phyloP scores from a whole-genome alignment of 208 protist genomes.

The Acanthamoeba royreba region DNA sequence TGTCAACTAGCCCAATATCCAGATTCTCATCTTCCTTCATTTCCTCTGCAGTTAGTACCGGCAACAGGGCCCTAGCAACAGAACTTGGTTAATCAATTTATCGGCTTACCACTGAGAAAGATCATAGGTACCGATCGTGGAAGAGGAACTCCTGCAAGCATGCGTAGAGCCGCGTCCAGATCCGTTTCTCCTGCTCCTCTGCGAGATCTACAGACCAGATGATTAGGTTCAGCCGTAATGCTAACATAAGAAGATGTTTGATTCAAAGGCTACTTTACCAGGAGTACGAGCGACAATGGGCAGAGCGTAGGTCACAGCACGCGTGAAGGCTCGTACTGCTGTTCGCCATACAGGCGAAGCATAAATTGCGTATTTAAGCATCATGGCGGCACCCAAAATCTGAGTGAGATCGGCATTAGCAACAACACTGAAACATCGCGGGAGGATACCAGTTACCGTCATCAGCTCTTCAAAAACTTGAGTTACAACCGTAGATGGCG shows the following conservation, averaged over 20 bases:
- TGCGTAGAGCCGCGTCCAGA: conserved; percentile 44
- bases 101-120: too few species aligned
- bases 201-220: not conserved
- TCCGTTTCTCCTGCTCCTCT: conserved; percentile 1
- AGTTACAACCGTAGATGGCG: not conserved
- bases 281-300: not conserved
- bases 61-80: not conserved
- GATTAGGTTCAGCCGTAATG: too few species aligned
- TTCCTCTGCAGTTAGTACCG: not conserved
- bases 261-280: not conserved
- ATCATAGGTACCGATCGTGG: not conserved
- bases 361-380: conserved; percentile 40
- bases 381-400: conserved; percentile 15
- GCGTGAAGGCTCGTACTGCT: conserved; percentile 6
- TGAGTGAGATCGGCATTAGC: not conserved
- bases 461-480: conserved; percentile 35
- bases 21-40: conserved; percentile 16
- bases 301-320: not conserved
- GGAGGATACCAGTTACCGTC: not conserved
- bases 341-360: not conserved
- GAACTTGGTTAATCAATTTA: not conserved
- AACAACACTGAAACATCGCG: not conserved
- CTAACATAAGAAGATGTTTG: not conserved
- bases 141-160: conserved; percentile 46
- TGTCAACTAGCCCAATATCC: not conserved